phyloP scores from a whole-genome alignment of 768 basidiomycete species.

The Xerocomellus chrysenteron region DNA sequence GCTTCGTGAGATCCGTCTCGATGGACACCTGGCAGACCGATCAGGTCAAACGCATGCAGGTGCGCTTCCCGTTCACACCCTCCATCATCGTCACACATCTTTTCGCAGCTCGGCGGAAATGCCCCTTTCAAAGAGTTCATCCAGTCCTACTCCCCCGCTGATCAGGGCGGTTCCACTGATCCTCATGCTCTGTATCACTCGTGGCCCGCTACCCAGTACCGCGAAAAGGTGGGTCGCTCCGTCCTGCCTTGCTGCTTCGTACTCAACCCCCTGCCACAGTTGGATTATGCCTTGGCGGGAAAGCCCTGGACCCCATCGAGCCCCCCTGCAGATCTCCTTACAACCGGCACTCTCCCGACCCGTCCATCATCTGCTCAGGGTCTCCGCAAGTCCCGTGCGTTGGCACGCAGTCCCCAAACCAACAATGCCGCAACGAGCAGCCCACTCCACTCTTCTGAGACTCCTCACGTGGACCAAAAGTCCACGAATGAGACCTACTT shows the following conservation, averaged over 20 bases:
- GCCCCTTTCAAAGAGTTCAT: slow-evolving; percentile 78
- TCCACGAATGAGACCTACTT: slow-evolving; percentile 87
- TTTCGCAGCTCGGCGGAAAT: slow-evolving; percentile 80
- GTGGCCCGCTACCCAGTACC: slow-evolving; percentile 94
- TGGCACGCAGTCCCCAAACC: slow-evolving; percentile 51
- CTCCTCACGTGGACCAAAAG: slow-evolving; percentile 54
- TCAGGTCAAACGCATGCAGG: slow-evolving; percentile 89
- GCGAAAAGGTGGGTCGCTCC: slow-evolving; percentile 71
- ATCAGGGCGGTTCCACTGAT: slow-evolving; percentile 60
- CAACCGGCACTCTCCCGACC: slow-evolving; percentile 42
- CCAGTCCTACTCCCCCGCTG: slow-evolving; percentile 60
- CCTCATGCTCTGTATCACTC: slow-evolving; percentile 83
- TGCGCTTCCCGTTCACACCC: slow-evolving; percentile 33
- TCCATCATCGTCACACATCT: slow-evolving; percentile 7
- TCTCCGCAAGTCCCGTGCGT: slow-evolving; percentile 83
- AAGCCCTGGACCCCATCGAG: slow-evolving; percentile 76
- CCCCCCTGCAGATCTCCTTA: slow-evolving; percentile 52
- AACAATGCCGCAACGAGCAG: slow-evolving; percentile 54
- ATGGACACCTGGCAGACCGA: slow-evolving; percentile 97
- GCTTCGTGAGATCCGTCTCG: slow-evolving; percentile 89
- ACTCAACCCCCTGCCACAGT: slow-evolving; percentile 45
- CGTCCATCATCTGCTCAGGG: slow-evolving; percentile 76
- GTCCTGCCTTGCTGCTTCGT: background rate
- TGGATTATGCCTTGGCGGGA: slow-evolving; percentile 74
- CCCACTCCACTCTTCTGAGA: slow-evolving; percentile 39